Base-by-base conservation (phyloP, 2,329 filamentous ascomycete genomes). In the Leptodontidium sp. region DNA sequence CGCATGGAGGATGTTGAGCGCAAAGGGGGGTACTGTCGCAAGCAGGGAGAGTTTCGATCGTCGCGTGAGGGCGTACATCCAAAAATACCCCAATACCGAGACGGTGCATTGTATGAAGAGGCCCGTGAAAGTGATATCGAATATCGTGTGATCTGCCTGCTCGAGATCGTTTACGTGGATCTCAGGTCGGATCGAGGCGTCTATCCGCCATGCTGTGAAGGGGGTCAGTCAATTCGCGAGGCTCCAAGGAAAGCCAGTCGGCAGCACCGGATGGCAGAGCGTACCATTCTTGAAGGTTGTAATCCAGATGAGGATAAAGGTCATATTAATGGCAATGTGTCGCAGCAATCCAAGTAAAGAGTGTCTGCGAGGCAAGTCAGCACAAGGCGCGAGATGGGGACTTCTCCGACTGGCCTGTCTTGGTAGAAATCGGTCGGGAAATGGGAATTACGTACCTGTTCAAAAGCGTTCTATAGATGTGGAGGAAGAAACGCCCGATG, bases 1-100 rank as follows among this genome's bases (percentile, higher is more conserved):
- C 43, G 92, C 92, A 32, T 94, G 96, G 64, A 98, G 87, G 76
- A 97, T 96, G 80, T 97, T 97, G 81, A 76, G 74, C 15, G 70
- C 63, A 59, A 77, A 72, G 3, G 73, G 73, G 43, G 75, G 74
- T 1, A 75, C 45, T 7, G 73, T 68, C 14, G 74, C 74, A 14
- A 77, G 66, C 8, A 77, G 61, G 4, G 74, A 74, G 26, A 76
- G 68, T 68, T 73, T 74, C 14, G 73, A 66, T 58, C 70, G 67
- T 35, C 73, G 52, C 6, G 74, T 76, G 58, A 77, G 70, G 5
- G 70, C 68, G 58, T 75, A 76, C 68, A 76, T 74, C 73, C 75
- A 77, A 15, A 67, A 65, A 45, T 75, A 74, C 12, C 75, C 75
- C 8, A 68, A 40, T 8, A 68, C 66, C 17, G 73, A 66, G 21